Base-by-base conservation (phyloP, 805 yeast species). In the Wickerhamiella galacta region DNA sequence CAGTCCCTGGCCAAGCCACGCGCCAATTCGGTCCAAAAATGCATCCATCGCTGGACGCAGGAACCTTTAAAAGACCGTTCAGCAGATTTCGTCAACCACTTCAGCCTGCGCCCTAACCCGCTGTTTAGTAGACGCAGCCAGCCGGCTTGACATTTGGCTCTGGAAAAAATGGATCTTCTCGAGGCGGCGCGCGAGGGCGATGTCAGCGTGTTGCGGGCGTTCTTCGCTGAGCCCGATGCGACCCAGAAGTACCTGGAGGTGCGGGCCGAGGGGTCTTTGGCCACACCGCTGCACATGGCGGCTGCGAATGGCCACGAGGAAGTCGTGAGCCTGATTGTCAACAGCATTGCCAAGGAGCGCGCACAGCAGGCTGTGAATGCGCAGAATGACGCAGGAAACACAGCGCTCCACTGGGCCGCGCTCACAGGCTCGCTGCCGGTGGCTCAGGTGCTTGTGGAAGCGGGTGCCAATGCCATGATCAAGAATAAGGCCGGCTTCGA, bases 331-430 rank as follows among this genome's bases (percentile, higher is more conserved):
- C 77, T 66, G 44, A 52, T 83, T 17, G 49, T 82, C 20, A 57
- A 67, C 0, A 48, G 70, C 19, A 37, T 73, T 4, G 46, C 64
- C 1, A 52, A 59, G 20, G 57, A 53, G 6, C 41, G 41, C 24
- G 40, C 44, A 16, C 54, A 51, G n/a, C 40, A 44, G 11, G 53
- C 68, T 25, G 64, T 72, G 14, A 66, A 70, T 39, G 47, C 54
- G 14, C 63, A 60, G 35, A 90, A 90, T 51, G 77, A 70, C 31
- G 70, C 77, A 15, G 98, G 96, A 2, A 90, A 90, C 53, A 85
- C 98, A 0, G 78, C 96, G 1, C 62, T 90, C 41, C 96, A 90
- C 53, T 90, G 99, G 99, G 95, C 96, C 1, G 68, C 93, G 1
- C 68, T 72, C 42, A 83, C 80, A 47, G 96, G 95, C 1, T 83